Evolutionary conservation across 2,329 filamentous ascomycete species (phyloP), one percentile per base, ranked within the genome.

Genomic region (Teratosphaeria gauchensis): DNA sequence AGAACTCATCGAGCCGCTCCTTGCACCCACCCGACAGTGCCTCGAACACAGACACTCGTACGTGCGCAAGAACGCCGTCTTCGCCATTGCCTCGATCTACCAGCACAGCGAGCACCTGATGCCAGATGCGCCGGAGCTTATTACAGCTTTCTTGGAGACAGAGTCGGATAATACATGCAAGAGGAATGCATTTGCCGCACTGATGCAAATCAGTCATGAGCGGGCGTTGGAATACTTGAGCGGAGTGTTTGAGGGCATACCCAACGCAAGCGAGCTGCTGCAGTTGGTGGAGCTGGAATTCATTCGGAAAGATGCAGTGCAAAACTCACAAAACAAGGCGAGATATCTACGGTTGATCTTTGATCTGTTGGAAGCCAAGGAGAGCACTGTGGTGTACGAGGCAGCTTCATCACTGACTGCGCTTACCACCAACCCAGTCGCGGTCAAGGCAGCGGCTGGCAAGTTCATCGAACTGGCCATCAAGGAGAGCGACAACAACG

Each of bases 381-480:
- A 92, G 55, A 95, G 92, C 28, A 99, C 94, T 1, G 94, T 99
- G 51, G 88, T 97, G 31, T 99, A 99, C 73, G 94, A 99, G 77
- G 94, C 94, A 60, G 94, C 94, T 4, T 96, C 92, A 1, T 96
- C 92, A 12, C 81, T 99, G 58, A 97, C 92, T 6, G 87, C 92
- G 1, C 83, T 99, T 56, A 99, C 94, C 21, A 95, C 84, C 75
- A 99, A 99, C 76, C 92, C 94, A 0, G 94, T 99, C 12, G 94
- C 94, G 19, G 92, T 99, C 60, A 99, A 97, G 77, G 94, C 94
- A 30, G 94, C 94, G 9, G 94, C 94, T 14, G 84, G 85, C 66
- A 99, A 99, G 72, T 94, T 99, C 73, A 96, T 97, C 64, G 94
- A 99, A 74, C 81, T 99, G 8, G 91, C 89, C 72, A 96, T 99